A percentile compares a stretch with the other conserved stretches of the same genome.
Evolutionary conservation across 306 rosid species (phyloP).

Genomic region (Potentilla sterilis): DNA sequence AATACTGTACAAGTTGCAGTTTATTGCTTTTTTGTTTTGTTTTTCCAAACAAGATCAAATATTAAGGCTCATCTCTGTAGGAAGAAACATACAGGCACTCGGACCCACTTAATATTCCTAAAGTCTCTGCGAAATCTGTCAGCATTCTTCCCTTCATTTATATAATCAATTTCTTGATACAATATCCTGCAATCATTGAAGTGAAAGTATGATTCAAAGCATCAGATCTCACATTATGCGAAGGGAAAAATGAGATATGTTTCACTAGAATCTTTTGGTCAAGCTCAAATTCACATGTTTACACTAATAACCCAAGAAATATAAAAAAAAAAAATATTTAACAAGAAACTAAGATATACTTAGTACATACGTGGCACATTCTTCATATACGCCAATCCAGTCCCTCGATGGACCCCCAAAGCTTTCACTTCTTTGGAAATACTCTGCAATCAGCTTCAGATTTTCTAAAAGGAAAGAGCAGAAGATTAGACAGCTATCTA

Average conservation of each 20-base stretch:
- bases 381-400: slow-evolving; percentile 92
- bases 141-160: slow-evolving; percentile 91
- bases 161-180: slow-evolving; percentile 90
- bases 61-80: slow-evolving; percentile 20
- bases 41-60: slow-evolving; percentile 1
- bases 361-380: slow-evolving; percentile 75
- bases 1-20: neutral
- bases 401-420: slow-evolving; percentile 87
- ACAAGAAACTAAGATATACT: slow-evolving; percentile 10
- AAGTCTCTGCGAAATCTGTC: slow-evolving; percentile 83
- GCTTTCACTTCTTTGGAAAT: slow-evolving; percentile 87
- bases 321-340: neutral
- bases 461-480: slow-evolving; percentile 53
- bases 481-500: slow-evolving; percentile 13
- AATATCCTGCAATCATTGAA: slow-evolving; percentile 54
- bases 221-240: slow-evolving; percentile 12
- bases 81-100: slow-evolving; percentile 81
- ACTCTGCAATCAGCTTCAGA: slow-evolving; percentile 89
- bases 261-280: neutral
- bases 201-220: slow-evolving; percentile 3
- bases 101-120: slow-evolving; percentile 89
- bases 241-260: neutral
- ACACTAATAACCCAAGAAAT: neutral
- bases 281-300: neutral
- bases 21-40: neutral